Percentiles rank a stretch among this genome's conserved stretches.
Evolutionary conservation across 1,284 basidiomycete species (phyloP).

Genomic region (Malassezia psittaci): DNA sequence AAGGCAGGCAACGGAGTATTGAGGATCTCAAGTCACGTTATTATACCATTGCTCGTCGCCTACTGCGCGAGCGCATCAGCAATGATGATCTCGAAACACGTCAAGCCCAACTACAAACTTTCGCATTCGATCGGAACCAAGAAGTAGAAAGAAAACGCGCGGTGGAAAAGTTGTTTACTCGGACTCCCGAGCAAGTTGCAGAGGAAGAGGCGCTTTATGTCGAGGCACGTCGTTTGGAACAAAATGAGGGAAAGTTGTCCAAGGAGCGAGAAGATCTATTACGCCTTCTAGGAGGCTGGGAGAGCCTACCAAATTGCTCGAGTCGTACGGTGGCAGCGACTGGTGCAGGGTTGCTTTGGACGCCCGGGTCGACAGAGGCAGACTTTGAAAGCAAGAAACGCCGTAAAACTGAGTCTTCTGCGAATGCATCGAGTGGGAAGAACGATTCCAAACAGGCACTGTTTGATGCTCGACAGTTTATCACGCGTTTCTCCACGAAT

Average conservation of each 20-base stretch:
- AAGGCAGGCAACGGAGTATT: conserved; percentile 16
- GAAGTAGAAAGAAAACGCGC: conserved; percentile 84
- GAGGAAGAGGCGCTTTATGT: conserved; percentile 94
- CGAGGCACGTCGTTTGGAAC: conserved; percentile 85
- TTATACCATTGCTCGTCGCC: conserved; percentile 77
- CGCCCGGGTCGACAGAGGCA: background rate
- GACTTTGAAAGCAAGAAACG: conserved; percentile 19
- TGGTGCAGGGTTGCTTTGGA: conserved; percentile 33
- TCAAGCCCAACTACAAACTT: conserved; percentile 39
- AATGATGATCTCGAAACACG: conserved; percentile 36
- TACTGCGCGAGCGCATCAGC: conserved; percentile 62
- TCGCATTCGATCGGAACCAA: conserved; percentile 57
- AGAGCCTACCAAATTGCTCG: conserved; percentile 33
- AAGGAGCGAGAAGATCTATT: conserved; percentile 82
- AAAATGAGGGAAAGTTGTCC: conserved; percentile 77
- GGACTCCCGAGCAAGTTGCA: conserved; percentile 75
- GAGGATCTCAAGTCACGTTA: conserved; percentile 84
- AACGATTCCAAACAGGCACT: conserved; percentile 36
- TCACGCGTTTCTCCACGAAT: conserved; percentile 33
- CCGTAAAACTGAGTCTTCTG: conserved; percentile 17
- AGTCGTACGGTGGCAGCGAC: conserved; percentile 34
- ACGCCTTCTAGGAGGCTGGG: conserved; percentile 57
- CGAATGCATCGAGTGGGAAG: conserved; percentile 15
- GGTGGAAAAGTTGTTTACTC: conserved; percentile 68
- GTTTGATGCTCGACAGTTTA: conserved; percentile 40